Conservation (phyloP, 208 protist genomes). For the Leishmania turanica region DNA sequence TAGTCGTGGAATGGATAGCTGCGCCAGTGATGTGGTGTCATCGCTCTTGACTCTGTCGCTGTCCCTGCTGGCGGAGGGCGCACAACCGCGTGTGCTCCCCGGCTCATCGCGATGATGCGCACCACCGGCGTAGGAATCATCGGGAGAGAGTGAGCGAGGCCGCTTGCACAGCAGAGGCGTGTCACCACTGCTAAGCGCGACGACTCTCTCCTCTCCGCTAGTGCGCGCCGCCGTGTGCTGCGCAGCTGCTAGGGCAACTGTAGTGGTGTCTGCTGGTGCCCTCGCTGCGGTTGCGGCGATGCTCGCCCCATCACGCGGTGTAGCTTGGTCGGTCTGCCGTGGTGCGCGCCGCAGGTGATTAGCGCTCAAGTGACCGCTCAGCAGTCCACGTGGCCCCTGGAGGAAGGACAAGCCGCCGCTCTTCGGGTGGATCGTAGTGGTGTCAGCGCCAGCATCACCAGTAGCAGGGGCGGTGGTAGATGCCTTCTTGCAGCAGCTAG, state of each 20-base stretch:
- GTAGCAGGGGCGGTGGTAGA: not conserved
- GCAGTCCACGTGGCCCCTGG: not conserved
- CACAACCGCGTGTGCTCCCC: not conserved
- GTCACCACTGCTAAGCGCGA: not conserved
- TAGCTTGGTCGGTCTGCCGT: not conserved
- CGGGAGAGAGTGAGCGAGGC: constrained; percentile 7
- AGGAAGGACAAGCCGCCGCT: not conserved
- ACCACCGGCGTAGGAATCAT: not conserved
- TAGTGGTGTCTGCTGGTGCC: not conserved
- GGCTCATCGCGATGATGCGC: not conserved
- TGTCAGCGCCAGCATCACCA: not conserved
- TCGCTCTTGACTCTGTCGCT: not conserved
- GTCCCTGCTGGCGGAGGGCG: not conserved
- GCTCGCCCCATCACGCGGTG: not conserved
- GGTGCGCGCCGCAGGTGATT: constrained; percentile 25
- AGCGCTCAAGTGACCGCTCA: constrained; percentile 31
- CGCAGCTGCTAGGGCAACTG: not conserved
- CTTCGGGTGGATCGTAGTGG: not conserved
- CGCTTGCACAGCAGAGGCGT: constrained; percentile 14
- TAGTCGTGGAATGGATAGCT: not conserved
- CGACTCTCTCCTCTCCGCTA: not conserved
- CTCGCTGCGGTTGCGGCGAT: not conserved
- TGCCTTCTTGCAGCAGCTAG: not conserved
- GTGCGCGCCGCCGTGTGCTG: not conserved
- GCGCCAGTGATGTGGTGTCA: not conserved